A percentile compares a stretch with the other conserved stretches of the same genome.
Evolutionary conservation across 768 basidiomycete genomes (phyloP).

Genomic region (Dacryopinax primogenitus): DNA sequence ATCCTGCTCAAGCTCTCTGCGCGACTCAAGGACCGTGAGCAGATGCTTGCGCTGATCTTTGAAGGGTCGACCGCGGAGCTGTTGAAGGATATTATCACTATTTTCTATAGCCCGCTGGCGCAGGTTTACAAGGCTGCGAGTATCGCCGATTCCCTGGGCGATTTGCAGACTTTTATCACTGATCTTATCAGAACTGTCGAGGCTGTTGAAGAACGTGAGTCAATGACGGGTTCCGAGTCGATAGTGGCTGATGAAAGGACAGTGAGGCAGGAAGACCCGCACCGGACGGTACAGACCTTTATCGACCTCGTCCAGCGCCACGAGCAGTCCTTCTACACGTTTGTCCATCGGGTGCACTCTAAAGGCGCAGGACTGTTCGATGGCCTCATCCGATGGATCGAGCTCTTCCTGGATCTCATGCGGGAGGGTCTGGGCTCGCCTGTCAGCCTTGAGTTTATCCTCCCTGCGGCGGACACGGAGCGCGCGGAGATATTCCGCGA

Average conservation of each 20-base stretch:
- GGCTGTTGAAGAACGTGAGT: slow-evolving; percentile 73
- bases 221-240: neutral
- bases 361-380: slow-evolving; percentile 93
- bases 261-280: slow-evolving; percentile 78
- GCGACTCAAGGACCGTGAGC: slow-evolving; percentile 73
- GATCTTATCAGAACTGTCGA: slow-evolving; percentile 94
- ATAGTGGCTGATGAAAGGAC: slow-evolving; percentile 1
- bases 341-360: slow-evolving; percentile 96
- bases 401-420: slow-evolving; percentile 79
- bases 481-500: slow-evolving; percentile 68
- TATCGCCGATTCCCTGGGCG: slow-evolving; percentile 83
- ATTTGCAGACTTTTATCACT: slow-evolving; percentile 86
- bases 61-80: slow-evolving; percentile 94
- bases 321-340: slow-evolving; percentile 88
- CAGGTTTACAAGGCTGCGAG: slow-evolving; percentile 96
- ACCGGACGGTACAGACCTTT: slow-evolving; percentile 77
- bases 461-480: slow-evolving; percentile 70
- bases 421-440: slow-evolving; percentile 70
- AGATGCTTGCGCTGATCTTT: slow-evolving; percentile 84
- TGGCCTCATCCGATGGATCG: slow-evolving; percentile 91
- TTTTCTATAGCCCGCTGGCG: slow-evolving; percentile 92
- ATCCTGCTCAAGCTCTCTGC: slow-evolving; percentile 68
- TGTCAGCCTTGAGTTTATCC: slow-evolving; percentile 75
- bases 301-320: slow-evolving; percentile 88
- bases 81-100: slow-evolving; percentile 95